Evolutionary conservation across 148 eudicot genomes (phyloP).

Genomic region (Selenicereus undatus): DNA sequence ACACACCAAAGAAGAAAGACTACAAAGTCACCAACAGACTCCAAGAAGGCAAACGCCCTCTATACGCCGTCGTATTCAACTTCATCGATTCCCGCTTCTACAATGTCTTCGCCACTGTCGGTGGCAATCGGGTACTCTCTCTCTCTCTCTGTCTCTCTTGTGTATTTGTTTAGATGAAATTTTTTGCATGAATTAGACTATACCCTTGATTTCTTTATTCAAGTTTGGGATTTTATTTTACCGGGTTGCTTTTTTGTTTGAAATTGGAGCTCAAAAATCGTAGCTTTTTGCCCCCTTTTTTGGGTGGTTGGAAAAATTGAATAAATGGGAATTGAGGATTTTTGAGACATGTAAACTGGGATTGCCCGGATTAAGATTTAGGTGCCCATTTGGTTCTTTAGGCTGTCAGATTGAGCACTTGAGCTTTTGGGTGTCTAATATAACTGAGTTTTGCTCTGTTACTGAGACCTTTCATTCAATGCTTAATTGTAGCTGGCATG

Average conservation of each 20-base stretch:
- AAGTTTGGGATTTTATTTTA: background rate
- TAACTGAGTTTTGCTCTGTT: background rate
- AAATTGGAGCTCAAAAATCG: background rate
- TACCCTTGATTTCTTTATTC: conserved; percentile 9
- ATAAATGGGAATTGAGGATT: background rate
- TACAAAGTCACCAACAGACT: conserved; percentile 88
- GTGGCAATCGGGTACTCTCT: conserved; percentile 66
- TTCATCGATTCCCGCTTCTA: conserved; percentile 82
- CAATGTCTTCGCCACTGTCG: conserved; percentile 91
- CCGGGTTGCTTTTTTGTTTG: conserved; percentile 2
- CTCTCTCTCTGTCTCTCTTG: background rate
- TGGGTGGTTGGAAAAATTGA: background rate
- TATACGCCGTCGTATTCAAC: conserved; percentile 93
- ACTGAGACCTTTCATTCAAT: background rate
- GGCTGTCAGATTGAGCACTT: background rate
- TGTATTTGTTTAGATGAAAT: background rate
- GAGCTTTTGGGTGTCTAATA: background rate
- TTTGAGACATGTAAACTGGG: background rate
- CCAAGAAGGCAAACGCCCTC: conserved; percentile 93
- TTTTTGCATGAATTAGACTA: background rate
- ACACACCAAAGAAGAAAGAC: conserved; percentile 73
- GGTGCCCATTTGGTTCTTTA: background rate
- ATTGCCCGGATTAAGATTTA: background rate
- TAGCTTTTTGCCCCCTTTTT: background rate
- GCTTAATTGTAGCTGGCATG: background rate